These are phyloP conservation scores for Coprinopsis strossmayeri DNA, from an alignment of 768 basidiomycete genomes.

Conservation along the genomic window DNA sequence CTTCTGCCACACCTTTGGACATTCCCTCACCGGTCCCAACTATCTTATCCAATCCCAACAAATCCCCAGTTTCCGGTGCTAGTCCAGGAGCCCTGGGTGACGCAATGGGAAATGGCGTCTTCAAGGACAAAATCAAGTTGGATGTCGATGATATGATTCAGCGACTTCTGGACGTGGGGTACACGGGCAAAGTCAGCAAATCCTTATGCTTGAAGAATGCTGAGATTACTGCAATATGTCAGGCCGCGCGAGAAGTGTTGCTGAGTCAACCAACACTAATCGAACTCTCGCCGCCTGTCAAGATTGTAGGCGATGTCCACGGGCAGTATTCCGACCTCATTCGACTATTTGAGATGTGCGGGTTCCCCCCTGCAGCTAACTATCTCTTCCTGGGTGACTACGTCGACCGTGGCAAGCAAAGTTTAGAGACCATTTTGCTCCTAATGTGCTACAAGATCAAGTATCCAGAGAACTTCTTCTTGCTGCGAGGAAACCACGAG, in stretches of 20 bases:
- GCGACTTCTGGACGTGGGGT: slow-evolving; percentile 91
- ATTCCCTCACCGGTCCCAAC: slow-evolving; percentile 70
- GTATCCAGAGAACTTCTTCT: slow-evolving; percentile 99
- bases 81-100: slow-evolving; percentile 35
- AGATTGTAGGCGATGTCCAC: slow-evolving; percentile 99
- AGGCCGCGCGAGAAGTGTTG: slow-evolving; percentile 94
- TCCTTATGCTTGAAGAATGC: slow-evolving; percentile 92
- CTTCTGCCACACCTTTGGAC: slow-evolving; percentile 54
- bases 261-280: slow-evolving; percentile 94
- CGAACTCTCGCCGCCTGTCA: slow-evolving; percentile 95
- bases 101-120: slow-evolving; percentile 33
- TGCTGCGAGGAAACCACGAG: slow-evolving; percentile 96
- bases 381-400: slow-evolving; percentile 99
- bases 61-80: slow-evolving; percentile 41
- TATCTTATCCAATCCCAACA: slow-evolving; percentile 68
- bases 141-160: slow-evolving; percentile 99
- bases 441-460: slow-evolving; percentile 99
- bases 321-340: slow-evolving; percentile 99
- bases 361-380: slow-evolving; percentile 94
- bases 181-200: slow-evolving; percentile 97
- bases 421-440: slow-evolving; percentile 94
- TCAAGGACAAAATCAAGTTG: slow-evolving; percentile 60
- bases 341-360: slow-evolving; percentile 98
- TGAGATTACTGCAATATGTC: slow-evolving; percentile 91
- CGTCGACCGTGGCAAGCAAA: slow-evolving; percentile 98